phyloP scores from a whole-genome alignment of 129 eudicot genomes.

The Chrysanthemum seticuspe region DNA sequence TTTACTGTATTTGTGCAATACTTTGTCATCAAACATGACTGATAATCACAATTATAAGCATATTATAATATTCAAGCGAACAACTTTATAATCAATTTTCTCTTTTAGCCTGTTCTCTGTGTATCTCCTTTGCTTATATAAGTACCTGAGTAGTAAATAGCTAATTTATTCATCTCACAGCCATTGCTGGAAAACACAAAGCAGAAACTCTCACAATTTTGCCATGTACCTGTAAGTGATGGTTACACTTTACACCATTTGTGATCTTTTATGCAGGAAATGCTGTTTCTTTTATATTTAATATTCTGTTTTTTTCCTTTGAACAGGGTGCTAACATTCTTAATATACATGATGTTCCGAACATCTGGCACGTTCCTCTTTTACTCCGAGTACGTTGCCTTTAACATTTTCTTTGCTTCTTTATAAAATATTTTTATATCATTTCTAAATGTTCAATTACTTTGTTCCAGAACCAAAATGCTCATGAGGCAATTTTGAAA shows the following conservation, averaged over 20 bases:
- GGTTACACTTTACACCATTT: not conserved
- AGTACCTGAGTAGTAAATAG: slow-evolving; percentile 6
- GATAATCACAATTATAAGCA: too few species aligned
- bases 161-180: slow-evolving; percentile 47
- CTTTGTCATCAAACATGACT: too few species aligned
- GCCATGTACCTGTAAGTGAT: slow-evolving; percentile 91
- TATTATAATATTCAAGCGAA: too few species aligned
- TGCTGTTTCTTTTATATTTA: not conserved
- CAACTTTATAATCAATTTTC: too few species aligned
- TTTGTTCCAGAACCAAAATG: slow-evolving; percentile 79
- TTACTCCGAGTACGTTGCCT: slow-evolving; percentile 67
- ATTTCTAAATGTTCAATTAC: slow-evolving; percentile 6
- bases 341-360: slow-evolving; percentile 95
- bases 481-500: slow-evolving; percentile 72
- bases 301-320: slow-evolving; percentile 10
- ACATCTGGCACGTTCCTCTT: slow-evolving; percentile 98
- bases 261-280: slow-evolving; percentile 3
- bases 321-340: slow-evolving; percentile 81
- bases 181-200: slow-evolving; percentile 86
- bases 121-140: not conserved
- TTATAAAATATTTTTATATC: slow-evolving; percentile 7
- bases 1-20: too few species aligned
- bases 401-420: not conserved
- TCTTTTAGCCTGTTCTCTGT: too few species aligned
- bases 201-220: slow-evolving; percentile 90